Evolutionary conservation across 1,284 basidiomycete species (phyloP).

Genomic region (Inonotus obliquus): DNA sequence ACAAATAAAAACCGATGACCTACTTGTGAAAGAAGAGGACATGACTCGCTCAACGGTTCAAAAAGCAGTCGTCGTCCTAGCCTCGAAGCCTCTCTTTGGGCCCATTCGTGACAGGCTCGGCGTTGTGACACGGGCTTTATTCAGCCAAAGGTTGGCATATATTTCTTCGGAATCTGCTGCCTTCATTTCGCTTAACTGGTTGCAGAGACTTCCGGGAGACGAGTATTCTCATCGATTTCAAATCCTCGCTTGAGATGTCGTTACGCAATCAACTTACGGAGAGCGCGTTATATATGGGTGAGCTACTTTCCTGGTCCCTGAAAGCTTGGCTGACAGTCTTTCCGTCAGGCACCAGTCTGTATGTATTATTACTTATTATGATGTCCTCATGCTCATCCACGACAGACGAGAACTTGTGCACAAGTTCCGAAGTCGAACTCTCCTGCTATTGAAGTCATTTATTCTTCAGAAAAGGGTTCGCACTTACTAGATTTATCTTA

Average conservation of each 20-base stretch:
- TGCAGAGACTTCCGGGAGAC: conserved; percentile 78
- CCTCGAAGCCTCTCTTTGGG: conserved; percentile 85
- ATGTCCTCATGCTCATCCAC: not conserved
- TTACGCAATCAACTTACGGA: conserved; percentile 70
- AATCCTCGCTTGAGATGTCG: conserved; percentile 63
- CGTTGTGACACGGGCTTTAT: conserved; percentile 90
- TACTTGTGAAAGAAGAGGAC: conserved; percentile 81
- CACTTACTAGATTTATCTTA: not conserved
- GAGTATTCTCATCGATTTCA: conserved; percentile 82
- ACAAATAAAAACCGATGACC: conserved; percentile 80
- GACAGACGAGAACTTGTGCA: conserved; percentile 83
- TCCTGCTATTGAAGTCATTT: conserved; percentile 93
- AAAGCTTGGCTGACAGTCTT: conserved; percentile 20
- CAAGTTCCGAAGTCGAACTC: conserved; percentile 88
- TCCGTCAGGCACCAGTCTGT: conserved; percentile 9
- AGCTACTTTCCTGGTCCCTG: conserved; percentile 20
- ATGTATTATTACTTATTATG: not conserved
- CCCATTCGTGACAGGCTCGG: conserved; percentile 90
- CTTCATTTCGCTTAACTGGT: not conserved
- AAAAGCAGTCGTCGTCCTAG: conserved; percentile 95
- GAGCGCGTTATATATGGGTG: conserved; percentile 85
- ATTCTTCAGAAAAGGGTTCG: conserved; percentile 86
- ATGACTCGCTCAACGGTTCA: conserved; percentile 96
- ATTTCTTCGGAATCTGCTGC: not conserved
- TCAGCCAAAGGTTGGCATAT: conserved; percentile 62